Evolutionary conservation across 129 eudicot species (phyloP).

Genomic region (Centella asiatica): DNA sequence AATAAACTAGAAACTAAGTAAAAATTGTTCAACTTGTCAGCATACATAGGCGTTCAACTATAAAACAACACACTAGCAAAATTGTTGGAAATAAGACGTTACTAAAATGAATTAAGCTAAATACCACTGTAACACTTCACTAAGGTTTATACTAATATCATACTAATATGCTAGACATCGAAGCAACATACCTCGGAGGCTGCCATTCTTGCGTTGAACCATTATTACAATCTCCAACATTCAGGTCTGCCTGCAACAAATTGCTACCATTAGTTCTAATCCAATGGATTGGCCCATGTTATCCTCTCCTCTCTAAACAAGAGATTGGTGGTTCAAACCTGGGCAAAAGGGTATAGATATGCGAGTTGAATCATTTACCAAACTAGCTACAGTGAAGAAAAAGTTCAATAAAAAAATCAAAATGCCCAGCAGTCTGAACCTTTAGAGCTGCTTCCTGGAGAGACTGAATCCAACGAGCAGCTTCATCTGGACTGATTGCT

Average conservation of each 20-base stretch:
- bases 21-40: not conserved
- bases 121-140: not conserved
- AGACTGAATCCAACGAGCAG: slow-evolving; percentile 58
- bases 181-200: slow-evolving; percentile 24
- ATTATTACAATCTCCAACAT: slow-evolving; percentile 20
- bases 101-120: not conserved
- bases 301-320: too few relatives aligned
- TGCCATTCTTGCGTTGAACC: slow-evolving; percentile 25
- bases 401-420: slow-evolving; percentile 6
- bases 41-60: not conserved
- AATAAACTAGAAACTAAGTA: not conserved
- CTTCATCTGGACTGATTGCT: slow-evolving; percentile 69
- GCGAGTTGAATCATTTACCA: too few relatives aligned
- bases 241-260: slow-evolving; percentile 35
- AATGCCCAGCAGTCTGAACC: slow-evolving; percentile 29
- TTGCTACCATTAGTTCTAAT: slow-evolving; percentile 7
- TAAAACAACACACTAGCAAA: not conserved
- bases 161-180: not conserved
- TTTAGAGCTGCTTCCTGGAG: slow-evolving; percentile 42
- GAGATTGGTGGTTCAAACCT: too few relatives aligned
- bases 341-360: too few relatives aligned
- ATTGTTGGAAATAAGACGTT: not conserved
- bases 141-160: not conserved
- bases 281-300: too few relatives aligned
- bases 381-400: too few relatives aligned